Evolutionary conservation across 2,329 filamentous ascomycete species (phyloP), one percentile per base, ranked within the genome.

Genomic region (Penicillium sp.): DNA sequence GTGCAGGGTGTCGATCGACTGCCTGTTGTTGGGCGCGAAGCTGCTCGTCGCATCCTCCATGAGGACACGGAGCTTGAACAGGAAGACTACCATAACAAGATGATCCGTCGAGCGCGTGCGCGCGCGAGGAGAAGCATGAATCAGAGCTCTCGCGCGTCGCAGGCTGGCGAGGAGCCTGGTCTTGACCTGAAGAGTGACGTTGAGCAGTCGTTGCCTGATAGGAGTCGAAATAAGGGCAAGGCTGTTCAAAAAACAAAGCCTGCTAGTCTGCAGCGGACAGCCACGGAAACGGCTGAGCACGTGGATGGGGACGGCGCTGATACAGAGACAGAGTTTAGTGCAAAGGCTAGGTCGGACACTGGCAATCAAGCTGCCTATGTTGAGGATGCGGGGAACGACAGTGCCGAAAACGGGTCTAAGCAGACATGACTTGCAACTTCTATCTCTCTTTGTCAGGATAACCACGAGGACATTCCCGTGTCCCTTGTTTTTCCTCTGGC

Each of bases 11-110:
- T 75, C 7, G 68, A 73, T 31, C 65, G 69, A 27, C 50, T 78
- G 27, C 75, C 75, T 16, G 72, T 78, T 25, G 64, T 74, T 35
- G 75, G 74, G 8, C 64, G 65, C 16, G 73, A 77, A 52, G 69
- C 70, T 23, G 75, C 75, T 6, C 63, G 69, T 35, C 69, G 75
- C 27, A 72, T 77, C 18, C 58, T 76, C 6, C 64, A 75, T 45
- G 75, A 77, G 50, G 62, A 75, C 34, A 65, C 65, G 3, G 69
- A 72, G 50, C 34, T 64, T 0, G 69, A 71, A 16, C 70, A 69
- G 46, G 65, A 67, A 31, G 67, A 68, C 5, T 73, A 70, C 42
- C 71, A 73, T 46, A 71, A 72, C 42, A 60, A 64, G 27, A 55
- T 73, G 52, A 70, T 72, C 40, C 60, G 63, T 2, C 59, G 67